phyloP scores from a whole-genome alignment of 2,329 filamentous ascomycete genomes.

The Diplodia corticola region DNA sequence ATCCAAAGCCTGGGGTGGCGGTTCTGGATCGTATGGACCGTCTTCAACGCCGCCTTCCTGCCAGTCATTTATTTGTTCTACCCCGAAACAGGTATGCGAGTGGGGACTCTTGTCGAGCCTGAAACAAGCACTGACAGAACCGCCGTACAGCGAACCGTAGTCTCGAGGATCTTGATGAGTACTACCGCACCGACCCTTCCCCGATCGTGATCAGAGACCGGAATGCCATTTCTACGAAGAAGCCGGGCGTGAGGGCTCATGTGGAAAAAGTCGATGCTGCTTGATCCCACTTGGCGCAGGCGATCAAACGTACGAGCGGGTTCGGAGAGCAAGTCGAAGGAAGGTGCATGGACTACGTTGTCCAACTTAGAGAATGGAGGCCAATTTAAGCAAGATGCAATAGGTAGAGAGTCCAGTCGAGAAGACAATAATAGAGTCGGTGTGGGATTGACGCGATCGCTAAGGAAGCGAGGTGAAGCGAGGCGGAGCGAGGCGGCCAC shows the following conservation, averaged over 20 bases:
- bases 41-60: conserved; percentile 51
- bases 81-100: conserved; percentile 28
- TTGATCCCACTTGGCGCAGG: no score
- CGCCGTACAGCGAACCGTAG: conserved; percentile 31
- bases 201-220: conserved; percentile 38
- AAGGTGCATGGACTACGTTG: no score
- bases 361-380: no score
- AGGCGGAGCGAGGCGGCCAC: no score
- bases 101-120: background rate
- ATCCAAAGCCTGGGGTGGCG: conserved; percentile 44
- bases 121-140: background rate
- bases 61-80: conserved; percentile 45
- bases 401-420: no score
- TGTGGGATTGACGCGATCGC: no score
- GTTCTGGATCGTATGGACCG: conserved; percentile 49
- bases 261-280: background rate
- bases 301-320: no score
- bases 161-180: conserved; percentile 45
- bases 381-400: no score
- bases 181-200: conserved; percentile 29
- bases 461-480: no score
- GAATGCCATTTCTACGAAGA: conserved; percentile 47
- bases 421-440: no score
- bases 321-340: no score
- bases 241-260: conserved; percentile 35